Evolutionary conservation across 2,329 filamentous ascomycete species (phyloP).

Genomic region (Endothia cerciana): DNA sequence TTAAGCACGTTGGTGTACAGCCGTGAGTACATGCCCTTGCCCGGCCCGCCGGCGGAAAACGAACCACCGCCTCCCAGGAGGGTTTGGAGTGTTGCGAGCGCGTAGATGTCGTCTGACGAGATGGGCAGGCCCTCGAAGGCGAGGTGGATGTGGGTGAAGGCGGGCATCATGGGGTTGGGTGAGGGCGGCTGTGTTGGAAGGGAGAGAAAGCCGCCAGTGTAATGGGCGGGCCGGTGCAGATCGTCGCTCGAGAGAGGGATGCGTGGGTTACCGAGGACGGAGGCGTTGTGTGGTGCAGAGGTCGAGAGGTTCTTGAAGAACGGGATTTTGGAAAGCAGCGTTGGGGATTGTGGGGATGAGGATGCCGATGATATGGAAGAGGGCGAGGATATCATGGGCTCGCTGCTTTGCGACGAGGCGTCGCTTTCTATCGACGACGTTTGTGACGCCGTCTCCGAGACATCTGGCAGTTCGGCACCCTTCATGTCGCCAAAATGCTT

Average conservation of each 20-base stretch:
- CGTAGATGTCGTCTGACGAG: constrained; percentile 90
- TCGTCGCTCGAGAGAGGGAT: constrained; percentile 54
- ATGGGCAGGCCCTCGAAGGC: constrained; percentile 95
- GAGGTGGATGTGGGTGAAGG: constrained; percentile 90
- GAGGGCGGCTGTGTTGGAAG: constrained; percentile 81
- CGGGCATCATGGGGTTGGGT: constrained; percentile 74
- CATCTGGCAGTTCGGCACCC: constrained; percentile 49
- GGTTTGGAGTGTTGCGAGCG: constrained; percentile 91
- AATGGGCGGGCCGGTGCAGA: constrained; percentile 70
- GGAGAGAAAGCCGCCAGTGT: constrained; percentile 91
- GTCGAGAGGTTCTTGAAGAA: constrained; percentile 90
- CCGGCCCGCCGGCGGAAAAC: constrained; percentile 93
- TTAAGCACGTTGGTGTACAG: constrained; percentile 98
- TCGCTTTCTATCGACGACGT: constrained; percentile 55
- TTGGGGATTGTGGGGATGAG: constrained; percentile 54
- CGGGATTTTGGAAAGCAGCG: constrained; percentile 73
- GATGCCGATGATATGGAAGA: constrained; percentile 39
- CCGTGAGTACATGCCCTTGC: constrained; percentile 98
- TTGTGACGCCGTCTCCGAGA: constrained; percentile 63
- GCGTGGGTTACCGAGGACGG: constrained; percentile 52
- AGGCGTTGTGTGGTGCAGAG: constrained; percentile 66
- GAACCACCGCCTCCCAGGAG: constrained; percentile 94
- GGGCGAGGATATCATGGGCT: constrained; percentile 40
- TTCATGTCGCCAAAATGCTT: constrained; percentile 93
- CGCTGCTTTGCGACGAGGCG: constrained; percentile 38